Evolutionary conservation across 2,329 filamentous ascomycete genomes (phyloP).

Genomic region (Fragosphaeria purpurea): DNA sequence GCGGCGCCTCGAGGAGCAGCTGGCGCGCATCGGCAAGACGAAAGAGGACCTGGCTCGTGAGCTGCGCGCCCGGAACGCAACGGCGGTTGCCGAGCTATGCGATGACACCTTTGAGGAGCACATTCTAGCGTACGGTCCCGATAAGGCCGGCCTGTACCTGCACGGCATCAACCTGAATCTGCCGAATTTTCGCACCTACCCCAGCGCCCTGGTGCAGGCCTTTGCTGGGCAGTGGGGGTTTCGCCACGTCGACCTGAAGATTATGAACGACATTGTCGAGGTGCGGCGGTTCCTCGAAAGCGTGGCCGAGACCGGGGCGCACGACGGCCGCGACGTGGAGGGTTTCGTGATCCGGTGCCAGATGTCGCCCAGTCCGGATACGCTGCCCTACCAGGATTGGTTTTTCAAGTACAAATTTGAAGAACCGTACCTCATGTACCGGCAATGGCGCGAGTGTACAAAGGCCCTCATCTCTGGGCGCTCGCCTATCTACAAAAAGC

Average conservation of each 20-base stretch:
- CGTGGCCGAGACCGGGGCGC: constrained; percentile 78
- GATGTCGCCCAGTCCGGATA: constrained; percentile 41
- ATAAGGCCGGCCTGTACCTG: constrained; percentile 81
- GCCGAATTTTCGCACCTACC: constrained; percentile 83
- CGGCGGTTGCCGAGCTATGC: constrained; percentile 89
- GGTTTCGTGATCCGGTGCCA: constrained; percentile 94
- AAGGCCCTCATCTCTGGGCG: constrained; percentile 74
- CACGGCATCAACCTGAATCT: constrained; percentile 94
- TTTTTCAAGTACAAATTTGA: constrained; percentile 99
- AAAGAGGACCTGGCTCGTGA: constrained; percentile 67
- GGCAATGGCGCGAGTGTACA: constrained; percentile 96
- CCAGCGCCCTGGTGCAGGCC: constrained; percentile 69
- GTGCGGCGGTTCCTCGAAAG: constrained; percentile 75
- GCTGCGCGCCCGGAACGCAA: constrained; percentile 73
- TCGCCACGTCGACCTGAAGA: constrained; percentile 71
- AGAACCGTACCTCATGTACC: constrained; percentile 96
- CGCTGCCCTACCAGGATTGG: constrained; percentile 69
- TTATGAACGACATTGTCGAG: constrained; percentile 62
- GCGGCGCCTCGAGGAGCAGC: constrained; percentile 68
- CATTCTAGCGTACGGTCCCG: constrained; percentile 76
- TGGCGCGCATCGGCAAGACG: constrained; percentile 66
- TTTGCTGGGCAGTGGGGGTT: constrained; percentile 95
- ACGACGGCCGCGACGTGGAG: constrained; percentile 86
- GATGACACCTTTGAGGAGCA: constrained; percentile 97
- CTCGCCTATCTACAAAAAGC: constrained; percentile 72